Evolutionary conservation across 768 basidiomycete species (phyloP).

Genomic region (Podaxis rugospora): DNA sequence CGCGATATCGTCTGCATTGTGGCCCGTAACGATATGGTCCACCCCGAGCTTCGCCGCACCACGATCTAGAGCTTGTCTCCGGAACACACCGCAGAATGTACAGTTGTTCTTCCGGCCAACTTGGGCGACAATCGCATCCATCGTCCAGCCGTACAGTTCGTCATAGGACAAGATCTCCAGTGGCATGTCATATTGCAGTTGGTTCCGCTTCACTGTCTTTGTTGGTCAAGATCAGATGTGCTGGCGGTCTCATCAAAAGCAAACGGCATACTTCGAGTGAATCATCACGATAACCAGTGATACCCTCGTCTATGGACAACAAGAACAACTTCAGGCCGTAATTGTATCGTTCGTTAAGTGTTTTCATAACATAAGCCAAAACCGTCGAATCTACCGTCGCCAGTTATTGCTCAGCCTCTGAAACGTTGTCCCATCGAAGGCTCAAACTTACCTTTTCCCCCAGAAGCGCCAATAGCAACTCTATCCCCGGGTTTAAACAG

Average conservation of each 20-base stretch:
- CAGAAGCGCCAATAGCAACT: constrained; percentile 97
- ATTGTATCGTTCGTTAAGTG: constrained; percentile 87
- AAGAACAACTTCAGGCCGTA: constrained; percentile 91
- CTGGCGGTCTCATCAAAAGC: neutral
- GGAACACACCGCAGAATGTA: constrained; percentile 98
- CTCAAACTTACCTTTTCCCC: constrained; percentile 78
- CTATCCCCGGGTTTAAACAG: constrained; percentile 88
- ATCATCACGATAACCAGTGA: constrained; percentile 96
- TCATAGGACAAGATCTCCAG: constrained; percentile 95
- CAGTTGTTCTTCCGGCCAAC: constrained; percentile 98
- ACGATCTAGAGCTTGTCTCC: constrained; percentile 93
- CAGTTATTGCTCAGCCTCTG: constrained; percentile 5
- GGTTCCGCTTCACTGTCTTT: constrained; percentile 97
- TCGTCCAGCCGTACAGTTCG: constrained; percentile 98
- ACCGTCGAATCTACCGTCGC: constrained; percentile 84
- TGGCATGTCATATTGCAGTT: constrained; percentile 91
- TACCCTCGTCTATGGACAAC: constrained; percentile 97
- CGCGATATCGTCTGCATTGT: constrained; percentile 98
- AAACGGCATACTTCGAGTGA: constrained; percentile 74
- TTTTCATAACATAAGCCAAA: constrained; percentile 94
- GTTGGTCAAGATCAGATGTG: neutral
- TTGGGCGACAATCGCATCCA: constrained; percentile 94
- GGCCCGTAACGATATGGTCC: constrained; percentile 97
- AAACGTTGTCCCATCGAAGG: neutral
- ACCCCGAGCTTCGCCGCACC: constrained; percentile 86